Conservation (phyloP, 305 asterid genomes). For the Fraxinus albicans region DNA sequence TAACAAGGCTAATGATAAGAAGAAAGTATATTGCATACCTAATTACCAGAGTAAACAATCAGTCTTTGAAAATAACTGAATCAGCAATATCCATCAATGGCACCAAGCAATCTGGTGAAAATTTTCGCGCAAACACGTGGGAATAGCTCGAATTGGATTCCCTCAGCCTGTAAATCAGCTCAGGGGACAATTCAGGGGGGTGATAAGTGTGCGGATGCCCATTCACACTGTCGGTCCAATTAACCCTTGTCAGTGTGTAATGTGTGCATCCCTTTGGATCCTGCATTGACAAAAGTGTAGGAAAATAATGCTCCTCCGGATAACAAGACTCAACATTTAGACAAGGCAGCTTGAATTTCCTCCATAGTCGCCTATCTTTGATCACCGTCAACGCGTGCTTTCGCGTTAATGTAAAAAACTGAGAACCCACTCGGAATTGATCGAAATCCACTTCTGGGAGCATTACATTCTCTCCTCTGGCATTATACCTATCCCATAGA, state of each 20-base stretch:
- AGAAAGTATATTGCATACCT: slow-evolving; percentile 18
- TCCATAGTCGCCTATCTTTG: slow-evolving; percentile 70
- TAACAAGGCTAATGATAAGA: not conserved
- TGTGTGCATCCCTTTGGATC: slow-evolving; percentile 56
- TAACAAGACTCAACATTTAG: slow-evolving; percentile 62
- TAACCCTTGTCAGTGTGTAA: slow-evolving; percentile 65
- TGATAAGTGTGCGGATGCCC: slow-evolving; percentile 83
- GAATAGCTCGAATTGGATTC: slow-evolving; percentile 57
- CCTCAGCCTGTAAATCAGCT: slow-evolving; percentile 59
- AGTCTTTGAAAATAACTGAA: slow-evolving; percentile 68
- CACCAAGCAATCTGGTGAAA: slow-evolving; percentile 75
- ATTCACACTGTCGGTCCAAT: slow-evolving; percentile 67
- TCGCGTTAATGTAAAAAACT: slow-evolving; percentile 66
- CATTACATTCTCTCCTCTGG: slow-evolving; percentile 69
- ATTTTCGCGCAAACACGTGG: slow-evolving; percentile 70
- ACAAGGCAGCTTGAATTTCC: slow-evolving; percentile 72
- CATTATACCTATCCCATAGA: slow-evolving; percentile 67
- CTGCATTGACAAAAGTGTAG: slow-evolving; percentile 70
- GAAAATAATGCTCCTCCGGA: slow-evolving; percentile 87
- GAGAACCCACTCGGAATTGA: slow-evolving; percentile 77
- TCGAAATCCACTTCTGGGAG: slow-evolving; percentile 64
- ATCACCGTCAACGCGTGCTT: slow-evolving; percentile 60
- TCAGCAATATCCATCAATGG: slow-evolving; percentile 71
- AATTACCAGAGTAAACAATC: slow-evolving; percentile 36
- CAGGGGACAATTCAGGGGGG: slow-evolving; percentile 60